A percentile compares a stretch with the other conserved stretches of the same genome.
These are phyloP conservation scores for Mortierella sp. DNA, from an alignment of 371 early-diverging fungal species.

Conservation along the genomic window DNA sequence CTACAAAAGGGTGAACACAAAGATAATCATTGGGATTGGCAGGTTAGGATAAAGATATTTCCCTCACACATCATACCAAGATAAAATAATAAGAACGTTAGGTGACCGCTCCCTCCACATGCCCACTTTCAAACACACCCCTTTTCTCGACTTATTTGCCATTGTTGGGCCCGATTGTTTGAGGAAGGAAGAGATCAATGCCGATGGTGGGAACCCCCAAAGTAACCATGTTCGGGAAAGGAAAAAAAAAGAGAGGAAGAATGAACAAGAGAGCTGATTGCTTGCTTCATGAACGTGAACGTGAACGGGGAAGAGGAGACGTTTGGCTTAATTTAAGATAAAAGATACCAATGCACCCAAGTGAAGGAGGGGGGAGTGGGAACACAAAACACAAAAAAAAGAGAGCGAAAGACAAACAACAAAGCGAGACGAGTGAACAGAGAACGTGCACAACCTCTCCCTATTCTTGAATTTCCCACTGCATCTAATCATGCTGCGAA, in stretches of 20 bases:
- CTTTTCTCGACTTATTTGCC: background rate
- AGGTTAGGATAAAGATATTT: background rate
- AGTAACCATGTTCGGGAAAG: background rate
- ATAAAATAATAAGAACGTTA: background rate
- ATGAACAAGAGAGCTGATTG: background rate
- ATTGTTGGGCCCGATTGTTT: background rate
- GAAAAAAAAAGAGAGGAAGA: background rate
- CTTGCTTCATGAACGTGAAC: background rate
- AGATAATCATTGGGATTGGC: background rate
- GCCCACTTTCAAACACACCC: background rate
- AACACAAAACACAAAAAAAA: constrained; percentile 10
- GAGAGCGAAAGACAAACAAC: background rate
- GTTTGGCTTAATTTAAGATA: constrained; percentile 7
- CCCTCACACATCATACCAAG: background rate
- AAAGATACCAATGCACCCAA: background rate
- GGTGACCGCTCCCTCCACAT: background rate
- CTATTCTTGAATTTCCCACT: background rate
- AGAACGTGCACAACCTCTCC: constrained; percentile 25
- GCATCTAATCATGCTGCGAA: constrained; percentile 4
- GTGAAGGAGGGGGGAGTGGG: constrained; percentile 7
- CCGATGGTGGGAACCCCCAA: constrained; percentile 1
- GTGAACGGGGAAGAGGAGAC: background rate
- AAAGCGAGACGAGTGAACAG: constrained; percentile 14
- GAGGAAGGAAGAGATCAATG: background rate
- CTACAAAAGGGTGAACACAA: constrained; percentile 14